Conservation (phyloP, 495 filamentous ascomycete species). For the Neurospora sp. region DNA sequence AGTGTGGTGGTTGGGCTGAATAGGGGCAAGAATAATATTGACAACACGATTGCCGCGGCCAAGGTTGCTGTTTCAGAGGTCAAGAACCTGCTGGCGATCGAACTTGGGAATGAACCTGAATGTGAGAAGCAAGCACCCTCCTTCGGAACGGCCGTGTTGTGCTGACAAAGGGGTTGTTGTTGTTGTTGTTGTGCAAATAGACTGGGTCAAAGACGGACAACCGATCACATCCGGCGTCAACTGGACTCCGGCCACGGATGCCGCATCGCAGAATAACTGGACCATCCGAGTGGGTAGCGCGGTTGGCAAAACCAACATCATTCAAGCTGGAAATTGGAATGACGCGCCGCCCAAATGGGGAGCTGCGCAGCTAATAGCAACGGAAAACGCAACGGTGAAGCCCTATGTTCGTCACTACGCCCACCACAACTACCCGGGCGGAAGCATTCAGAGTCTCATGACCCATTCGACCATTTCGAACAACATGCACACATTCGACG, state of each 20-base stretch:
- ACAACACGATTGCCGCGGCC: constrained; percentile 47
- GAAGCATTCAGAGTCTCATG: constrained; percentile 40
- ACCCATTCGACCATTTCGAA: constrained; percentile 30
- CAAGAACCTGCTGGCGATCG: constrained; percentile 45
- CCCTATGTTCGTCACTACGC: constrained; percentile 44
- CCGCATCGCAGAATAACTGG: constrained; percentile 46
- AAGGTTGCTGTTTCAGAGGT: constrained; percentile 35
- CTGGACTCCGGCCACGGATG: constrained; percentile 45
- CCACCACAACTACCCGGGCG: constrained; percentile 53
- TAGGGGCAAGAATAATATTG: constrained; percentile 43
- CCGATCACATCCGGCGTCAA: constrained; percentile 40
- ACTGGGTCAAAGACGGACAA: constrained; percentile 33
- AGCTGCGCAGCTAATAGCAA: constrained; percentile 38
- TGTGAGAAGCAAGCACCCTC: constrained; percentile 27
- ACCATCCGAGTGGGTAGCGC: constrained; percentile 41
- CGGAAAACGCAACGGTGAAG: constrained; percentile 36
- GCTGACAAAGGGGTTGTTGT: background rate
- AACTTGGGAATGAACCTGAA: constrained; percentile 53
- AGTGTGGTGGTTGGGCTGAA: constrained; percentile 48
- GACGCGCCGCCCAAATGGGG: constrained; percentile 41
- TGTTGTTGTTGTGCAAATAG: constrained; percentile 10
- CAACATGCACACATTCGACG: constrained; percentile 38
- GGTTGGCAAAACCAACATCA: constrained; percentile 32
- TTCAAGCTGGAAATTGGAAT: constrained; percentile 52
- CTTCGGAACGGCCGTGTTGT: constrained; percentile 1